phyloP scores from a whole-genome alignment of 257 asterid species.

The Nicotiana otophora region DNA sequence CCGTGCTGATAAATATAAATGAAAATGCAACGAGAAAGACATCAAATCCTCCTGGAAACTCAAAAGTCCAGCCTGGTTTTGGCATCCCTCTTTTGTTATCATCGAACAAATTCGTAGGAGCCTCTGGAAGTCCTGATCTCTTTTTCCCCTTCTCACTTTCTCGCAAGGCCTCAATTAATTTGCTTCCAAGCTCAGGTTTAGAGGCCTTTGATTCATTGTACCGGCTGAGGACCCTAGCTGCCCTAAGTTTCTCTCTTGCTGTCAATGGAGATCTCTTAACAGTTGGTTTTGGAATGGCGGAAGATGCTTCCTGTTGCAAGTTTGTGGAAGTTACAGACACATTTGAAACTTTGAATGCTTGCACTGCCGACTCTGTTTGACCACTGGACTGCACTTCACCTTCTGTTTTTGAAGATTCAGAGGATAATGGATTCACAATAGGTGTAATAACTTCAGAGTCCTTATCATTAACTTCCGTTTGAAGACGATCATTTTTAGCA shows the following conservation, averaged over 20 bases:
- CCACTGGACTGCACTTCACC: background rate
- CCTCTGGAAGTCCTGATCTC: constrained; percentile 12
- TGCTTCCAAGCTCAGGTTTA: constrained; percentile 59
- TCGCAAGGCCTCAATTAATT: constrained; percentile 55
- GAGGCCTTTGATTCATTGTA: constrained; percentile 69
- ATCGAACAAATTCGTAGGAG: constrained; percentile 7
- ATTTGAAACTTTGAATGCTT: constrained; percentile 5
- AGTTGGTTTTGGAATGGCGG: constrained; percentile 24
- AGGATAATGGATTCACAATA: background rate
- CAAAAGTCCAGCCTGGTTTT: constrained; percentile 61
- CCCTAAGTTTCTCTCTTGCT: constrained; percentile 81
- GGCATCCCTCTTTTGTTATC: constrained; percentile 46
- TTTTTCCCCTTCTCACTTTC: constrained; percentile 75
- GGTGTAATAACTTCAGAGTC: constrained; percentile 4
- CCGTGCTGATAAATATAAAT: constrained; percentile 65
- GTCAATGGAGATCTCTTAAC: constrained; percentile 62
- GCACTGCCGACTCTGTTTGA: background rate
- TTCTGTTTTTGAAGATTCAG: background rate
- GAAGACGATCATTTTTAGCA: constrained; percentile 11
- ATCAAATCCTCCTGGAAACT: constrained; percentile 64
- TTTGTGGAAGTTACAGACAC: constrained; percentile 24
- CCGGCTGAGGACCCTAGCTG: constrained; percentile 87
- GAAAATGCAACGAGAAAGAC: constrained; percentile 54
- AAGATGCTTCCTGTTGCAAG: constrained; percentile 18
- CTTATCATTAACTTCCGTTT: background rate